These are phyloP conservation scores for Coniochaeta hoffmannii DNA, from an alignment of 2,329 filamentous ascomycete genomes.

Conservation along the genomic window DNA sequence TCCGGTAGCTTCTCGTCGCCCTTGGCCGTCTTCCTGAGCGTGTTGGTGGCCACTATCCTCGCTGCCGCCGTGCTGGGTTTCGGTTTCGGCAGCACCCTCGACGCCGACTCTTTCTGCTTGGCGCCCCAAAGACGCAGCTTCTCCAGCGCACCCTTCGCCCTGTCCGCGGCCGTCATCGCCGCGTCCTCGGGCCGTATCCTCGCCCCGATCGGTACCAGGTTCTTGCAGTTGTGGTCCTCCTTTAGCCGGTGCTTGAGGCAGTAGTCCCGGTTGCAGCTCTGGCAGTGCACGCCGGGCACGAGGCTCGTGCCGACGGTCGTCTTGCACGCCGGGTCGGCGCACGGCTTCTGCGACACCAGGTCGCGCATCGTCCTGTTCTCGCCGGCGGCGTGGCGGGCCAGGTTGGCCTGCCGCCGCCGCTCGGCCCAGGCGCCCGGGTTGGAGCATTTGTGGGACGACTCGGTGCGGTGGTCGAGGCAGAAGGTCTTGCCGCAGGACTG, in stretches of 20 bases:
- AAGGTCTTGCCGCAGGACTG: slow-evolving; percentile 79
- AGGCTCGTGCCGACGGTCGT: slow-evolving; percentile 63
- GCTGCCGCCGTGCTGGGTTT: slow-evolving; percentile 57
- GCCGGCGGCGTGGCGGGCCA: slow-evolving; percentile 45
- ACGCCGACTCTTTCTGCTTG: slow-evolving; percentile 60
- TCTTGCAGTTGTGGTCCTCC: slow-evolving; percentile 80
- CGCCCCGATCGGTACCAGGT: slow-evolving; percentile 54
- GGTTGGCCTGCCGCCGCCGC: slow-evolving; percentile 45
- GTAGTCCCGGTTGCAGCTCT: slow-evolving; percentile 64
- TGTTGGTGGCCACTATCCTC: slow-evolving; percentile 62
- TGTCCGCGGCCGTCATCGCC: slow-evolving; percentile 43
- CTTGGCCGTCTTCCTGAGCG: slow-evolving; percentile 80
- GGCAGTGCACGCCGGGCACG: slow-evolving; percentile 63
- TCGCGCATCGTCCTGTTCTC: slow-evolving; percentile 48
- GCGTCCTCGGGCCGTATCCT: slow-evolving; percentile 19
- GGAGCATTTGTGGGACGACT: slow-evolving; percentile 66
- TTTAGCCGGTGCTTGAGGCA: slow-evolving; percentile 69
- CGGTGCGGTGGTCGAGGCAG: slow-evolving; percentile 89
- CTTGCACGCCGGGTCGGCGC: slow-evolving; percentile 59
- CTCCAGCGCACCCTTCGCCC: slow-evolving; percentile 66
- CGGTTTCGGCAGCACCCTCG: slow-evolving; percentile 50
- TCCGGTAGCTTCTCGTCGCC: slow-evolving; percentile 74
- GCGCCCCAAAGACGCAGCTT: slow-evolving; percentile 74
- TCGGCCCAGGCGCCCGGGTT: slow-evolving; percentile 56
- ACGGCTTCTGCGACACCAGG: slow-evolving; percentile 55